Evolutionary conservation across 2,329 filamentous ascomycete genomes (phyloP), one percentile per base, ranked within the genome.

Genomic region (Parastagonospora avenae): DNA sequence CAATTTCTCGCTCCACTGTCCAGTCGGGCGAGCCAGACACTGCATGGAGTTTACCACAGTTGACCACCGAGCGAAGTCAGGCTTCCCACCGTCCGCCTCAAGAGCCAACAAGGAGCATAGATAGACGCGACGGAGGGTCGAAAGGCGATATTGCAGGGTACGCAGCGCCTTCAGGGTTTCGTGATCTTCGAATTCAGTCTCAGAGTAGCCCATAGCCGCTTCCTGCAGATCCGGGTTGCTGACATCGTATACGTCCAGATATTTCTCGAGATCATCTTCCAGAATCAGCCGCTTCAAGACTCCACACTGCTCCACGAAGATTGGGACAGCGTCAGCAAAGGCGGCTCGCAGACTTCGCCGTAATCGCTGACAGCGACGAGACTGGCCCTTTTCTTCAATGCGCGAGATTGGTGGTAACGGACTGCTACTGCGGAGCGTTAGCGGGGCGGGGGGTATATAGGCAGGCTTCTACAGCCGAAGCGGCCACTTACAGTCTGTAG

Each of bases 361-460:
- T 32, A 99, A 78, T 55, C 91, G 85, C 55, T 87, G 79, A 68
- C 94, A 99, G 66, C 91, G 87, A 62, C 91, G 84, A 7, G 81
- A 84, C 70, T 95, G 90, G 37, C 85, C 85, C 53, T 86, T 86
- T 61, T 95, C 91, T 71, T 99, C 94, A 29, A 99, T 80, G 39
- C 93, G 86, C 60, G 90, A 95, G 53, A 97, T 89, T n/a, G 94
- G 94, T 6, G 94, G 93, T 31, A 97, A 77, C 19, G 92, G 93
- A 12, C 86, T 88, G 79, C 91, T 96, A 76, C 91, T 95, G 64
- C 47, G 35, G 11, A 52, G 33, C 46, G 64, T 73, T 53, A 65
- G 60, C 55, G 62, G 55, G 66, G 40, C 24, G 30, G 16, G 30
- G n/a, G 10, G 3, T 5, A 24, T 24, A 24, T 24, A 24, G 5